Evolutionary conservation across 2,329 filamentous ascomycete genomes (phyloP).

Genomic region (Alternaria triticimaculans): DNA sequence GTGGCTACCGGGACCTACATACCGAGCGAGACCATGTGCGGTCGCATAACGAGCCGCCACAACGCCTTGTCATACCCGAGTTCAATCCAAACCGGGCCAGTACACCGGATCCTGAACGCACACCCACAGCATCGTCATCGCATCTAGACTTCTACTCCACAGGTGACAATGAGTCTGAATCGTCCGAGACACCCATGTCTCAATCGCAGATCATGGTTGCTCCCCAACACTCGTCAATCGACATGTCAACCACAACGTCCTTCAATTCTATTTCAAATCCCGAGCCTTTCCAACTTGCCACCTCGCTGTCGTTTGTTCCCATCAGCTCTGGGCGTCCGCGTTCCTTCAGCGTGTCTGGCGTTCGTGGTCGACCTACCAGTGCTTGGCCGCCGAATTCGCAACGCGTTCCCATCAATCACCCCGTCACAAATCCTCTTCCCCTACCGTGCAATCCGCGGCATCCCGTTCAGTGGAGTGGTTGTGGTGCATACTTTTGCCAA

Average conservation of each 20-base stretch:
- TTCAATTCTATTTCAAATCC: constrained; percentile 29
- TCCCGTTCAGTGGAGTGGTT: constrained; percentile 54
- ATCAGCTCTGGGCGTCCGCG: constrained; percentile 46
- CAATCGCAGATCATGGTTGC: constrained; percentile 45
- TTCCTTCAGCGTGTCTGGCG: constrained; percentile 47
- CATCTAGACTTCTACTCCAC: constrained; percentile 30
- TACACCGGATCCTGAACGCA: constrained; percentile 32
- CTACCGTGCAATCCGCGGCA: constrained; percentile 50
- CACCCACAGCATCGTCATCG: constrained; percentile 31
- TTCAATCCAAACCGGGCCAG: constrained; percentile 42
- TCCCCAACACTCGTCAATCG: constrained; percentile 29
- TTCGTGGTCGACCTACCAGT: constrained; percentile 40
- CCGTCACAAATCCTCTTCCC: constrained; percentile 44
- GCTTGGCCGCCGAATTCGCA: constrained; percentile 36
- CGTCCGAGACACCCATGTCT: constrained; percentile 40
- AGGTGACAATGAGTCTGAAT: constrained; percentile 35
- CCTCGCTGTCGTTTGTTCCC: constrained; percentile 38
- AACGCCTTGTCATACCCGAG: constrained; percentile 45
- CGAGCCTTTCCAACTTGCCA: constrained; percentile 33
- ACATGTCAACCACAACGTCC: constrained; percentile 41
- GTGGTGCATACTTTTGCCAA: constrained; percentile 52
- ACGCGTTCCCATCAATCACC: constrained; percentile 30
- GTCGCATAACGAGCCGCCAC: constrained; percentile 42
- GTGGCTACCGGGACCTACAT: constrained; percentile 62
- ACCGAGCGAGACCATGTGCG: constrained; percentile 55